Evolutionary conservation across 257 asterid species (phyloP).

Genomic region (Solanum chmielewskii): DNA sequence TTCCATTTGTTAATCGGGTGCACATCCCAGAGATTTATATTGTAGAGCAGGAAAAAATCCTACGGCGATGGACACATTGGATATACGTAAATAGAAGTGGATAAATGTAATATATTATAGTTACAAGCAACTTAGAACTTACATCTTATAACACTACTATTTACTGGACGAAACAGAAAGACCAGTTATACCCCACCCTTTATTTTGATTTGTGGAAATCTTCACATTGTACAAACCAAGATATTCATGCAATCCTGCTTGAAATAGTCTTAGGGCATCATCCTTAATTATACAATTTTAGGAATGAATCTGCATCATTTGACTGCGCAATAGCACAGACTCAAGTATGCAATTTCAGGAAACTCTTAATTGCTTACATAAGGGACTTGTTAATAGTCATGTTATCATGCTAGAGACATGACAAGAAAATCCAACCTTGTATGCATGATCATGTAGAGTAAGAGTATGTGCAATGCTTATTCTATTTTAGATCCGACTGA

Average conservation of each 20-base stretch:
- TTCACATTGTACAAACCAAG: slow-evolving; percentile 33
- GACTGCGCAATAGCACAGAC: slow-evolving; percentile 26
- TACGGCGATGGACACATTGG: background rate
- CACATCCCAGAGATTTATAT: background rate
- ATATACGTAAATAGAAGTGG: background rate
- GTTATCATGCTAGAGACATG: background rate
- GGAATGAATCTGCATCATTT: slow-evolving; percentile 51
- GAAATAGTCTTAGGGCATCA: slow-evolving; percentile 66
- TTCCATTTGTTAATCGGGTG: background rate
- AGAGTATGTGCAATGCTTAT: slow-evolving; percentile 74
- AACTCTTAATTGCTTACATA: background rate
- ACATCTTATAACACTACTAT: slow-evolving; percentile 44
- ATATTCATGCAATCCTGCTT: slow-evolving; percentile 74
- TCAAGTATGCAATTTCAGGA: background rate
- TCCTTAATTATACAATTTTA: slow-evolving; percentile 75
- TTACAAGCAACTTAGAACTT: background rate
- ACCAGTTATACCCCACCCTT: slow-evolving; percentile 74
- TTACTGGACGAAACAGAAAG: slow-evolving; percentile 84
- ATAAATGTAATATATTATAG: background rate
- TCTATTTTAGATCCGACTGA: slow-evolving; percentile 70
- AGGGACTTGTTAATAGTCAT: background rate
- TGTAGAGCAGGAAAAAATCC: background rate
- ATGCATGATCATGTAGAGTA: slow-evolving; percentile 74
- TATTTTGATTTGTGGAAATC: slow-evolving; percentile 27
- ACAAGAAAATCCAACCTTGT: slow-evolving; percentile 44